Evolutionary conservation across 768 basidiomycete species (phyloP).

Genomic region (Leucocoprinus leucothites): DNA sequence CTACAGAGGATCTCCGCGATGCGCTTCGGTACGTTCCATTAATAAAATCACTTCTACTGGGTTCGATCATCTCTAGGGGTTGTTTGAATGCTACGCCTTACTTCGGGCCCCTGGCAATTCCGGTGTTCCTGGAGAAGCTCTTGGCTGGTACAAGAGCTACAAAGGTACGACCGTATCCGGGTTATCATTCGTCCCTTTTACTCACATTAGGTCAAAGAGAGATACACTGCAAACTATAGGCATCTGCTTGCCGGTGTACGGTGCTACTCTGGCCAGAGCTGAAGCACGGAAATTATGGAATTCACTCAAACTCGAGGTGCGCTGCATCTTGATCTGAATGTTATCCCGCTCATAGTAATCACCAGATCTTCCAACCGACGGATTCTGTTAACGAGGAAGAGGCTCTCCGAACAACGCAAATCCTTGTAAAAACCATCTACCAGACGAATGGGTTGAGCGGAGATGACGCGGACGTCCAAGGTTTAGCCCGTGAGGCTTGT

Average conservation of each 20-base stretch:
- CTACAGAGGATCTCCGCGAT: conserved; percentile 76
- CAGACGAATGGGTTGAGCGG: conserved; percentile 37
- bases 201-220: conserved; percentile 44
- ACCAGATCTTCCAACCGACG: conserved; percentile 89
- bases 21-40: conserved; percentile 53
- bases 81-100: conserved; percentile 78
- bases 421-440: conserved; percentile 75
- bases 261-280: conserved; percentile 52
- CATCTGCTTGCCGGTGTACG: conserved; percentile 82
- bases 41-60: background rate
- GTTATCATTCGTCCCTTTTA: background rate
- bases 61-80: conserved; percentile 31
- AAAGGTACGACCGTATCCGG: conserved; percentile 53
- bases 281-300: conserved; percentile 86
- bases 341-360: background rate
- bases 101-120: conserved; percentile 83
- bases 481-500: conserved; percentile 71
- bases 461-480: conserved; percentile 41
- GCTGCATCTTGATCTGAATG: background rate
- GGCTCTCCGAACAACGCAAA: conserved; percentile 68
- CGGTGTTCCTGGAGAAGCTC: conserved; percentile 90
- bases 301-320: conserved; percentile 90
- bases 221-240: conserved; percentile 82
- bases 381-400: conserved; percentile 71
- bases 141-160: conserved; percentile 74